phyloP scores from a whole-genome alignment of 2,329 filamentous ascomycete genomes.

The Colletotrichum sp. region DNA sequence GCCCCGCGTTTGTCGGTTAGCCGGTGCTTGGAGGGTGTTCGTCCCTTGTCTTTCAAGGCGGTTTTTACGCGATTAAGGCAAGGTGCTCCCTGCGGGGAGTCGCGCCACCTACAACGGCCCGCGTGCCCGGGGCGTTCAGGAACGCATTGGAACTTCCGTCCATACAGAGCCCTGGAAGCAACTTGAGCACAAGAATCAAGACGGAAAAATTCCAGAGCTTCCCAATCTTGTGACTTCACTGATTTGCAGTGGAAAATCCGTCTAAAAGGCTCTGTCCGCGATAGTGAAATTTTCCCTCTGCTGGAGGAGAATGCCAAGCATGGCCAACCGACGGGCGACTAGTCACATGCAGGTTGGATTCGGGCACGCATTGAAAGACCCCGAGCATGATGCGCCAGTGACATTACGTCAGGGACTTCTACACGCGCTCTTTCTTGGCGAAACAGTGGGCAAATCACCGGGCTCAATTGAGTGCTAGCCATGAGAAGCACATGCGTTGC shows the following conservation, averaged over 20 bases:
- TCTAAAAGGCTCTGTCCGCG: no score
- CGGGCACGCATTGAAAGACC: background rate
- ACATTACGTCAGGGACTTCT: background rate
- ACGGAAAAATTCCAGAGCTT: background rate
- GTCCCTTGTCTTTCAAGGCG: background rate
- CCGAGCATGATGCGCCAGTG: background rate
- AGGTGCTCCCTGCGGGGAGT: background rate
- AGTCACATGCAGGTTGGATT: background rate
- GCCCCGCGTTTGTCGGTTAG: constrained; percentile 15
- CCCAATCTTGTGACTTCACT: background rate
- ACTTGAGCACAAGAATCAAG: background rate
- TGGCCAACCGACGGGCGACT: no score
- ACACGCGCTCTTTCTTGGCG: background rate
- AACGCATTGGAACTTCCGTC: background rate
- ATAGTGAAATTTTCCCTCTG: background rate
- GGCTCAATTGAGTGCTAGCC: background rate
- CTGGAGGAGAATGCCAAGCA: background rate
- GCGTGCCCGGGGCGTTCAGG: background rate
- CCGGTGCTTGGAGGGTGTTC: background rate
- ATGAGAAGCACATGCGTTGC: background rate
- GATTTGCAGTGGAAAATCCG: no score
- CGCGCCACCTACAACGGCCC: constrained; percentile 5
- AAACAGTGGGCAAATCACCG: background rate
- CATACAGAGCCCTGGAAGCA: background rate
- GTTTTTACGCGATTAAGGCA: background rate